A percentile compares a stretch with the other conserved stretches of the same genome.
phyloP scores from a whole-genome alignment of 805 yeast species.

The Monosporozyma servazzii region DNA sequence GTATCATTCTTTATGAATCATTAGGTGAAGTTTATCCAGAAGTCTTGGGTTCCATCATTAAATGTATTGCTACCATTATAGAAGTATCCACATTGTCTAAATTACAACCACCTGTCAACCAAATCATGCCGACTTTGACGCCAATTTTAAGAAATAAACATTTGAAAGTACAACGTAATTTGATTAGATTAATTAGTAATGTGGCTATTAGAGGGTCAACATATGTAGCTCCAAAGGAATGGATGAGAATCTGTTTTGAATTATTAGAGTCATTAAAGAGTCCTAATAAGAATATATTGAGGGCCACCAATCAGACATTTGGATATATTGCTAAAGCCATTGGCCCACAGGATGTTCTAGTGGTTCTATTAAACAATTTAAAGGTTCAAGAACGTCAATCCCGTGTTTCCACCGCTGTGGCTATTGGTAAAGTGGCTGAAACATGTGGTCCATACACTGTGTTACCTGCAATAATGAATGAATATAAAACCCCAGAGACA shows the following conservation, averaged over 20 bases:
- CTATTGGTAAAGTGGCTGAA: constrained; percentile 93
- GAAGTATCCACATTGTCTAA: constrained; percentile 47
- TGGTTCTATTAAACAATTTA: constrained; percentile 71
- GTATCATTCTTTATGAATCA: constrained; percentile 76
- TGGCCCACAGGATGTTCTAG: constrained; percentile 92
- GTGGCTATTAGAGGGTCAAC: constrained; percentile 78
- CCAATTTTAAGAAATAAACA: constrained; percentile 87
- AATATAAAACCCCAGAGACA: constrained; percentile 82
- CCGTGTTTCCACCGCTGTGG: constrained; percentile 95
- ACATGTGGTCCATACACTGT: constrained; percentile 89
- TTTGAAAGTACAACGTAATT: constrained; percentile 80
- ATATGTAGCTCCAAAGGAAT: constrained; percentile 80
- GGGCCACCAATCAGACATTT: constrained; percentile 82
- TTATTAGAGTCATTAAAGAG: constrained; percentile 82
- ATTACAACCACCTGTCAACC: constrained; percentile 74
- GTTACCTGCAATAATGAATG: constrained; percentile 90
- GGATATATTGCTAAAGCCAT: constrained; percentile 85
- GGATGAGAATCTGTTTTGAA: constrained; percentile 95
- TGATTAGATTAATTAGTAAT: constrained; percentile 69
- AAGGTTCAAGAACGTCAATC: constrained; percentile 92
- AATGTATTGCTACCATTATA: constrained; percentile 59
- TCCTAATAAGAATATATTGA: constrained; percentile 62
- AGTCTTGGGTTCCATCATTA: constrained; percentile 76
- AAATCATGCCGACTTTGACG: constrained; percentile 76
- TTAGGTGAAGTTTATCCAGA: constrained; percentile 93